Conservation (phyloP, 371 early-diverging fungal genomes). For the Syncephalastrum sp. region DNA sequence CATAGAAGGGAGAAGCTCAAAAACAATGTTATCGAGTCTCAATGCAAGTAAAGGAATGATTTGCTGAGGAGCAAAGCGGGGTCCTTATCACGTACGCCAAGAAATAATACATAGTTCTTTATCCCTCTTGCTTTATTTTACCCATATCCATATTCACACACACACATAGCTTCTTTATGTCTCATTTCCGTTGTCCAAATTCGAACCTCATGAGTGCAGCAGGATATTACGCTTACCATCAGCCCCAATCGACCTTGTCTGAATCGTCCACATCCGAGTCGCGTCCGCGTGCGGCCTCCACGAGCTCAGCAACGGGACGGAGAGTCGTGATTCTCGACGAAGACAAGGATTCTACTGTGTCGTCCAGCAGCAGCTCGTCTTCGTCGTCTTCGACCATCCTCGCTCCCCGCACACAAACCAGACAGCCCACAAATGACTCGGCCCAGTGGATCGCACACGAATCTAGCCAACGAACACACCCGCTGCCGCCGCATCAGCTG, state of each 20-base stretch:
- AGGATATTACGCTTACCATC: slow-evolving; percentile 23
- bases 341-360: slow-evolving; percentile 10
- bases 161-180: slow-evolving; percentile 13
- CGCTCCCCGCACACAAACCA: slow-evolving; percentile 4
- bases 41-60: too few relatives aligned
- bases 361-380: slow-evolving; percentile 8
- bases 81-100: too few relatives aligned
- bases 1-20: too few relatives aligned
- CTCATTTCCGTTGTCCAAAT: slow-evolving; percentile 32
- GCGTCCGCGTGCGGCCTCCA: background rate
- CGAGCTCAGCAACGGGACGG: slow-evolving; percentile 1
- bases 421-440: too few relatives aligned
- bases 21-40: too few relatives aligned
- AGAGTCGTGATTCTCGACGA: slow-evolving; percentile 7
- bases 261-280: slow-evolving; percentile 1
- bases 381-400: slow-evolving; percentile 14
- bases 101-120: too few relatives aligned
- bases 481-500: too few relatives aligned
- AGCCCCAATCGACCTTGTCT: slow-evolving; percentile 14
- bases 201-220: slow-evolving; percentile 28
- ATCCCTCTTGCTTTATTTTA: too few relatives aligned
- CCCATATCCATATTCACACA: background rate
- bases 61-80: too few relatives aligned
- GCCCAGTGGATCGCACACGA: too few relatives aligned
- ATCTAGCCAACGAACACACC: too few relatives aligned